Base-by-base conservation (phyloP, 2,329 filamentous ascomycete species). In the Monilinia vaccinii-corymbosi region DNA sequence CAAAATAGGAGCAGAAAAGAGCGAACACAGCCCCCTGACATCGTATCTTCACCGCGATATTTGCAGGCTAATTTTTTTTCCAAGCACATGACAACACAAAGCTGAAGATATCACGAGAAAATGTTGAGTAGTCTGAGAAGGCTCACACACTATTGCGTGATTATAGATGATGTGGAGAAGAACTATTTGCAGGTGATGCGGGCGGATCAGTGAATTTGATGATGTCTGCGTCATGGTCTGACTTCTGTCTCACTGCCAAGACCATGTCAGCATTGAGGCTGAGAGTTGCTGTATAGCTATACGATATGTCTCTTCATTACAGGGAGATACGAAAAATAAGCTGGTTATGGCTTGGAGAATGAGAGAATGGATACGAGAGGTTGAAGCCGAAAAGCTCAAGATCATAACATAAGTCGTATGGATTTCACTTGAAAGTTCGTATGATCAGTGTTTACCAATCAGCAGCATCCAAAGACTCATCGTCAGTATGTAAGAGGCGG, bases 191-290 rank as follows among this genome's bases (percentile, higher is more conserved):
- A 32, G 51, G 13, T 55, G 38, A 34, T 44, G 28, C 40, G 38
- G 8, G 51, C 21, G 28, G 38, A 44, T 55, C 34, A 45, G n/a
- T 55, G 28, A 55, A n/a, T 4, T 55, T 32, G 25, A 31, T 3
- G n/a, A 45, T 32, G 13, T 16, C 31, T 23, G 18, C 28, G 40
- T 23, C 38, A 55, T 55, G 38, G n/a, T 55, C 51, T 32, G n/a
- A 55, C 40, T 31, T 55, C 28, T n/a, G n/a, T 42, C 51, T 55
- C 21, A 55, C 51, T 31, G 51, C 51, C 51, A 55, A 55, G 51
- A 55, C 38, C 38, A 38, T 38, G 32, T 45, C 28, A 16, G 38
- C 13, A 18, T 45, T 55, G 28, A 44, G 51, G 51, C 51, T 55
- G 51, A 44, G 51, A 11, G 25, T 16, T 55, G 51, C 25, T 21